Evolutionary conservation across 495 filamentous ascomycete genomes (phyloP).

Genomic region (Pseudoneurospora amorphoporcata): DNA sequence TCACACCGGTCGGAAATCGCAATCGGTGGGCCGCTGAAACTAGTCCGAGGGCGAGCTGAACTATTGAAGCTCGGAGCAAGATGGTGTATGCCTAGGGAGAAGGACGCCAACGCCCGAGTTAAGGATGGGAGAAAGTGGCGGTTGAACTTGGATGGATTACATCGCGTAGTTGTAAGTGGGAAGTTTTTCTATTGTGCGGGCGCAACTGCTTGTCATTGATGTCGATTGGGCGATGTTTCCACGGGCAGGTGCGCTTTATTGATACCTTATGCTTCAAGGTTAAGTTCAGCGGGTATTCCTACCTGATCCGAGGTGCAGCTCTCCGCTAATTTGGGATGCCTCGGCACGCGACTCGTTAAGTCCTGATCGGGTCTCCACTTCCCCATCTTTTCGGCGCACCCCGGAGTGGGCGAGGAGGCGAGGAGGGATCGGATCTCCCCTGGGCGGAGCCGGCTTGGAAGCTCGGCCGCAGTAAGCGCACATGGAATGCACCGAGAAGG

Average conservation of each 20-base stretch:
- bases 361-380: not conserved
- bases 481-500: not conserved
- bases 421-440: not conserved
- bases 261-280: too few relatives aligned
- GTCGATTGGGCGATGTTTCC: not conserved
- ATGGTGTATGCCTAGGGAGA: not conserved
- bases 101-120: not conserved
- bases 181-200: not conserved
- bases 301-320: not conserved
- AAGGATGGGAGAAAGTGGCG: not conserved
- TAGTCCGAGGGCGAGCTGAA: not conserved
- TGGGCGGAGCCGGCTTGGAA: not conserved
- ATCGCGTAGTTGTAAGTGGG: not conserved
- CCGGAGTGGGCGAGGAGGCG: not conserved
- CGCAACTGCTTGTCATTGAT: not conserved
- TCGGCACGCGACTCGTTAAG: not conserved
- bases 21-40: not conserved
- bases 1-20: not conserved
- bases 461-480: not conserved
- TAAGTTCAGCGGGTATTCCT: too few relatives aligned
- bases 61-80: not conserved
- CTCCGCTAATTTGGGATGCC: not conserved
- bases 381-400: not conserved
- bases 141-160: not conserved
- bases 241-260: not conserved